Evolutionary conservation across 805 yeast species (phyloP).

Genomic region (Millerozyma miso): DNA sequence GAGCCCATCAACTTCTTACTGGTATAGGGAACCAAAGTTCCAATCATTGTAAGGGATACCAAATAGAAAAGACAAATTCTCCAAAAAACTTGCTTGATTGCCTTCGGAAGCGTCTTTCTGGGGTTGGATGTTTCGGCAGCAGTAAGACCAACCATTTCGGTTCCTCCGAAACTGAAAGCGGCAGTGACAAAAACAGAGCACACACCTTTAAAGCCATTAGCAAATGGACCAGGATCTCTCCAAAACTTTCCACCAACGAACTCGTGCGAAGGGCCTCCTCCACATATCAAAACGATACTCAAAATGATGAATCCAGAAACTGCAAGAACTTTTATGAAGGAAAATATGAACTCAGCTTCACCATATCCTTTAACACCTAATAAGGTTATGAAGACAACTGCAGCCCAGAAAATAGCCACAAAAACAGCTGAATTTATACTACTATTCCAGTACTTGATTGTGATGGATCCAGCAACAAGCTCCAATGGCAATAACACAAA

Average conservation of each 20-base stretch:
- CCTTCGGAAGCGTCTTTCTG: constrained; percentile 27
- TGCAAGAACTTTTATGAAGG: constrained; percentile 45
- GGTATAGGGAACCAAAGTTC: constrained; percentile 21
- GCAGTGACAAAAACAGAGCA: constrained; percentile 34
- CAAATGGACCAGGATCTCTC: constrained; percentile 51
- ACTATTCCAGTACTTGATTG: constrained; percentile 52
- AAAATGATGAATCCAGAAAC: constrained; percentile 46
- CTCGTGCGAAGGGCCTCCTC: constrained; percentile 49
- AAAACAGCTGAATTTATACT: constrained; percentile 53
- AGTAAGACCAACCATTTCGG: constrained; percentile 34
- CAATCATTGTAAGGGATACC: constrained; percentile 22
- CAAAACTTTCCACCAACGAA: constrained; percentile 46
- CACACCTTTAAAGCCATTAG: constrained; percentile 40
- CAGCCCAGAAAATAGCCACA: constrained; percentile 49
- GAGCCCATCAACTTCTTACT: constrained; percentile 34
- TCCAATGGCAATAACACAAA: constrained; percentile 50
- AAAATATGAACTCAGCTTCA: constrained; percentile 52
- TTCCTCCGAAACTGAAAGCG: constrained; percentile 34
- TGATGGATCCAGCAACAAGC: constrained; percentile 52
- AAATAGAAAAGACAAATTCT: constrained; percentile 34
- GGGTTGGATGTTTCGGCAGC: constrained; percentile 35
- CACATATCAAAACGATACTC: constrained; percentile 46
- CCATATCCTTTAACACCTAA: constrained; percentile 54
- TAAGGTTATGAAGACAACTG: constrained; percentile 45
- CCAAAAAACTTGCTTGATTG: constrained; percentile 37